Evolutionary conservation across 2,329 filamentous ascomycete genomes (phyloP), one percentile per base, ranked within the genome.

Genomic region (Colletotrichum higginsianum): DNA sequence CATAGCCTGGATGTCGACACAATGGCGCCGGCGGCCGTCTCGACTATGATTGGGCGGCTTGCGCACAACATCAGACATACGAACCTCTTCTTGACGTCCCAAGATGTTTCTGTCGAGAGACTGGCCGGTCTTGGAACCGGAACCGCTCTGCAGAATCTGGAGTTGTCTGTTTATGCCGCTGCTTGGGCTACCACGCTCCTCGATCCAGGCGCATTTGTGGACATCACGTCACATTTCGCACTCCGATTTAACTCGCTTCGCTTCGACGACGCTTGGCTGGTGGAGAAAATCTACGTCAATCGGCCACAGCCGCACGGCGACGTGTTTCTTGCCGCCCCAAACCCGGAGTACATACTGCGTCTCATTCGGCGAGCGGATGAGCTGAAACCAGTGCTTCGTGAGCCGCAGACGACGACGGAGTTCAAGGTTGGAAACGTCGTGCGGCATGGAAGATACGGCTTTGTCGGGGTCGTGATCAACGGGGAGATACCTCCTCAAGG

Each of bases 391-490:
- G 35, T 77, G 76, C 73, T 80, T 76, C 76, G 80, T 80, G 80
- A 77, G 57, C 75, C 77, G n/a, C 63, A 64, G 46, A 60, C 63
- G 8, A 73, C 75, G 12, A 57, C 77, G 52, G 65, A 75, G 72
- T 96, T 90, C 80, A 89, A 86, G 61, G 88, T 98, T 60, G 96
- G 96, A 0, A 93, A 97, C 76, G 88, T 98, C 8, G 97, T 98
- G 79, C 88, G 87, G 58, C 96, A 99, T 82, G 90, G 87, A 73
- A 89, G 95, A 56, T 98, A 96, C 79, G 85, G 88, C 23, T 98
- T 96, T 79, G 85, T 91, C 60, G 95, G 92, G 21, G 88, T 97
- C 35, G 93, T 99, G 70, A 94, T 93, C 16, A 95, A 96, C 95
- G 91, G 93, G 61, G 83, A 85, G 78, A 49, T 61, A 26, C 58